Conservation (phyloP, 2,329 filamentous ascomycete genomes). For the Pestalotiopsis sp. region DNA sequence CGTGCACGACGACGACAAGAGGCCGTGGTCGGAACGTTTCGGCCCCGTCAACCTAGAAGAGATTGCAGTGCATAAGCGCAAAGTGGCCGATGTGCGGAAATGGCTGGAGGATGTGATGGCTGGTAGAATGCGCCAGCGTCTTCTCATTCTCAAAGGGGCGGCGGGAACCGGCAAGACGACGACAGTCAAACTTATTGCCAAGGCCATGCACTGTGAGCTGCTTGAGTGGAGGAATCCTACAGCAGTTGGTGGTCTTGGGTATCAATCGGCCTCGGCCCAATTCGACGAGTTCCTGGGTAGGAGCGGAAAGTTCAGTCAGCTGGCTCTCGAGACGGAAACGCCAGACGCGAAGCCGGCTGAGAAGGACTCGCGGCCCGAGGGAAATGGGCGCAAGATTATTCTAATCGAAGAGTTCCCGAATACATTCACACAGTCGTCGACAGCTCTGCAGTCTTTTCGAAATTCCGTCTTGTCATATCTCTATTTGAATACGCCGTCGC, state of each 20-base stretch:
- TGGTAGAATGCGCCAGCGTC: conserved; percentile 65
- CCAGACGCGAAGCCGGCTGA: conserved; percentile 10
- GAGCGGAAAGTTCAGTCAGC: conserved; percentile 75
- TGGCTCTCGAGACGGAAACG: conserved; percentile 47
- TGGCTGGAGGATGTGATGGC: conserved; percentile 78
- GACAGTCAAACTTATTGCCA: conserved; percentile 75
- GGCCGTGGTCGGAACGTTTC: conserved; percentile 88
- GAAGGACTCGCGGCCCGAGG: conserved; percentile 13
- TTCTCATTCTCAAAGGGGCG: conserved; percentile 85
- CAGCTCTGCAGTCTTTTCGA: conserved; percentile 69
- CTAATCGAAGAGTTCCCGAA: conserved; percentile 83
- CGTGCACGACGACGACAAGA: conserved; percentile 51
- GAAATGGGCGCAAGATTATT: conserved; percentile 55
- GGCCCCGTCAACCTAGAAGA: conserved; percentile 75
- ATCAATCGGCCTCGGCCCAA: conserved; percentile 71
- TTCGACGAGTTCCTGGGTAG: conserved; percentile 92
- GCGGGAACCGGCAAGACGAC: conserved; percentile 94
- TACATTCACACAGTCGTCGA: conserved; percentile 67
- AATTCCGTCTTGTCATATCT: conserved; percentile 75
- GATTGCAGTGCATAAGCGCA: conserved; percentile 91
- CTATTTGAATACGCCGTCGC: conserved; percentile 62
- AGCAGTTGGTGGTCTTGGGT: conserved; percentile 59
- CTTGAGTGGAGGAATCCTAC: conserved; percentile 90
- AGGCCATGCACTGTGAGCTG: conserved; percentile 73
- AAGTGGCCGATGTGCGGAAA: conserved; percentile 79